A percentile compares a stretch with the other conserved stretches of the same genome.
phyloP scores from a whole-genome alignment of 169 alveolate species.

The Plasmodium cynomolgi region DNA sequence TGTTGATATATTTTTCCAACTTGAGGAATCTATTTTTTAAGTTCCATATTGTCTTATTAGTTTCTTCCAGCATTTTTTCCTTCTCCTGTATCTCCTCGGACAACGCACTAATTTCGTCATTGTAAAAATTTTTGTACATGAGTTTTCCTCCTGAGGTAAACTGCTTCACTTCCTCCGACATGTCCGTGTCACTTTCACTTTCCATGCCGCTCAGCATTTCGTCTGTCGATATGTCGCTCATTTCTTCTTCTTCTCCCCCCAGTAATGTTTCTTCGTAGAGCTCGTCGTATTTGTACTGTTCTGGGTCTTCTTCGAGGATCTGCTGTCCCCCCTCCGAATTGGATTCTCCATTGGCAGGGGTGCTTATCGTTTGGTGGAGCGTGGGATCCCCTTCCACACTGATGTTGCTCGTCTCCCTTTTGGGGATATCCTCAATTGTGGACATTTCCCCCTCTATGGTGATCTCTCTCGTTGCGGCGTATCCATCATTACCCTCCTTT shows the following conservation, averaged over 20 bases:
- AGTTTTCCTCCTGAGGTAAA: not conserved
- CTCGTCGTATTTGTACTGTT: not conserved
- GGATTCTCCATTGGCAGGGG: not conserved
- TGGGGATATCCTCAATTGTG: not conserved
- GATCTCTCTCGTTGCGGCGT: not conserved
- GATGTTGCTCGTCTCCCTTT: not conserved
- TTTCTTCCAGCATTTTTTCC: conserved; percentile 40
- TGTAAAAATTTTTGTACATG: not conserved
- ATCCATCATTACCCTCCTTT: not conserved
- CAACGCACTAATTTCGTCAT: not conserved
- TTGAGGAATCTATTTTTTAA: conserved; percentile 34
- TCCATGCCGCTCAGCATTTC: conserved; percentile 20
- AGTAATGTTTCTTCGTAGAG: not conserved
- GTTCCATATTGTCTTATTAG: conserved; percentile 30
- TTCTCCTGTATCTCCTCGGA: conserved; percentile 35
- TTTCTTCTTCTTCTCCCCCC: not conserved
- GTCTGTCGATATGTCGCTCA: conserved; percentile 59
- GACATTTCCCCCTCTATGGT: not conserved
- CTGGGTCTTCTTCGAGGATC: not conserved
- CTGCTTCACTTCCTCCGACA: not conserved
- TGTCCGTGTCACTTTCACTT: conserved; percentile 25
- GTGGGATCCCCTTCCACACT: not conserved
- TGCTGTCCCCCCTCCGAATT: not conserved
- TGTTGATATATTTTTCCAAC: conserved; percentile 18
- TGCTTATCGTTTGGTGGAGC: not conserved